Base-by-base conservation (phyloP, 129 eudicot genomes). In the Saussurea involucrata region DNA sequence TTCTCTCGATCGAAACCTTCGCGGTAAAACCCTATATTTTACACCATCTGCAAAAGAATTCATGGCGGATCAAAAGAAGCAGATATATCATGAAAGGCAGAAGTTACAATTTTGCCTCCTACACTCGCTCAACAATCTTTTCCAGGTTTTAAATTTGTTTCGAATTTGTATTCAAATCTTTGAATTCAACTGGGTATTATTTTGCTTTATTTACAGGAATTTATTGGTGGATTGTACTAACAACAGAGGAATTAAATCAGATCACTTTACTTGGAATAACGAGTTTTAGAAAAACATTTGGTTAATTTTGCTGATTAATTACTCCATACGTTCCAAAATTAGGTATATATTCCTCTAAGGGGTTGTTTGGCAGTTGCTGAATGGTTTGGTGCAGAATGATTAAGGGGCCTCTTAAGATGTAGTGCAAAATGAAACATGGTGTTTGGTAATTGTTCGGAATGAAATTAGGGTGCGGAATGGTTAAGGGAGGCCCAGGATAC, bases 101-200 rank as follows among this genome's bases (percentile, higher is more conserved):
- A 92, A 77, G 76, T 81, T 92, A 71, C 99, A 95, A 31, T 87
- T 95, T 76, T 92, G 99, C 76, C 91, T 92, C 57, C 82, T 95
- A 44, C 99, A 95, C 82, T 80, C 97, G 74, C 97, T 95, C 81
- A 95, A 95, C 82, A 95, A 95, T 84, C 99, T 95, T 63, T 95
- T 92, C 86, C 99, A 95, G 97, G 99, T 95, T 46, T 28, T 24
- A 20, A 11, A 5, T 27, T 46, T 5, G 2, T 44, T 15, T 44
- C 0, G 66, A 1, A 24, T 66, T 5, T 55, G 15, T 5, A 42
- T n/a, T 24, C 6, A 80, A 53, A 8, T 24, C 42, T 25, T 27
- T 25, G 1, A 22, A 28, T 10, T 20, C 72, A 21, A 49, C 66
- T 49, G 33, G 58, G 15, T 32, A 28, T 72, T 63, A 24, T 49